Percentiles rank a stretch among this genome's conserved stretches.
Evolutionary conservation across 306 rosid genomes (phyloP).

Genomic region (Nissolia schottii): DNA sequence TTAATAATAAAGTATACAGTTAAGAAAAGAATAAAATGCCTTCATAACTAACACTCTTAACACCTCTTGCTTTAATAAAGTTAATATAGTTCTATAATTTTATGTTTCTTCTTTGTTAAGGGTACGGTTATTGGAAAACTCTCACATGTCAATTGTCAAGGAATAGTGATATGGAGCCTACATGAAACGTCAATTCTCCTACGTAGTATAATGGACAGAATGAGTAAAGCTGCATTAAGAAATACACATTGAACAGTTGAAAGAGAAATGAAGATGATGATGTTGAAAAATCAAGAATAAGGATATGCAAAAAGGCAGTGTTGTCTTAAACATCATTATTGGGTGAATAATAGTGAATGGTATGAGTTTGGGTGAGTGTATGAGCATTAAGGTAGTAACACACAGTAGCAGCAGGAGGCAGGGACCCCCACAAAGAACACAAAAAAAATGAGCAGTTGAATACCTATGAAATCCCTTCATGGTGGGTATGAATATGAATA

Average conservation of each 20-base stretch:
- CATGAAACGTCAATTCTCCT: neutral
- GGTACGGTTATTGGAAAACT: neutral
- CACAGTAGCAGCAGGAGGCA: neutral
- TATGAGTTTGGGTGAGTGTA: neutral
- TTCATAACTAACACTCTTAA: neutral
- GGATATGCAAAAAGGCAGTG: neutral
- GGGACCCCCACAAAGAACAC: conserved; percentile 7
- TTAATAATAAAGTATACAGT: neutral
- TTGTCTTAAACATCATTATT: neutral
- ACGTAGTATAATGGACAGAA: neutral
- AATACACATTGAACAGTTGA: neutral
- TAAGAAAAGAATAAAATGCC: neutral
- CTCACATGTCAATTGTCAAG: neutral
- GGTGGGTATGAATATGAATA: neutral
- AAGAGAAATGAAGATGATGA: neutral
- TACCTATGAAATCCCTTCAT: conserved; percentile 26
- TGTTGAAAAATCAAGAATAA: neutral
- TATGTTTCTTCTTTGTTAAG: too few relatives aligned
- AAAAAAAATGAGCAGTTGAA: conserved; percentile 16
- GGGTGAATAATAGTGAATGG: too few relatives aligned
- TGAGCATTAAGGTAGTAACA: too few relatives aligned
- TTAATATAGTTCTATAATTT: too few relatives aligned
- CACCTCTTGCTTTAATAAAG: too few relatives aligned
- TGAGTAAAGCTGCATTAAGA: neutral
- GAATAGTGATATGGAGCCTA: too few relatives aligned